Evolutionary conservation across 1,284 basidiomycete species (phyloP), one percentile per base, ranked within the genome.

Genomic region (Phlebopus sp.): DNA sequence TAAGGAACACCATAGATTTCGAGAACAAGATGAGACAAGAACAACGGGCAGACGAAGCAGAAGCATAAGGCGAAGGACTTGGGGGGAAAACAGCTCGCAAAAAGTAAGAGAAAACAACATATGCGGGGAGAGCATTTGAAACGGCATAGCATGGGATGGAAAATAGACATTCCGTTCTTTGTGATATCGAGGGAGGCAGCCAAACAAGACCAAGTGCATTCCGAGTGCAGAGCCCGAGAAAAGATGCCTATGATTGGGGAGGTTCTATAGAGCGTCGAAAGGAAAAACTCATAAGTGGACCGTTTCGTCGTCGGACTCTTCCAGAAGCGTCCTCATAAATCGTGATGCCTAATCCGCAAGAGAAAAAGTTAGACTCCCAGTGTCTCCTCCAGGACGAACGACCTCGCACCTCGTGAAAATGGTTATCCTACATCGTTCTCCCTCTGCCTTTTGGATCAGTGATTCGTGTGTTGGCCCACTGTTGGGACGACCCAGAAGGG

Each of bases 401-500:
- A n/a, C n/a, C 6, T 9, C 32, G 32, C 17, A 35, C 32, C 47
- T 44, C 32, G 29, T 39, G 15, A 30, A 23, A 30, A 46, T 41
- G 34, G 31, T 37, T n/a, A 13, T n/a, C 37, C 36, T 23, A 27
- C 14, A 46, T 37, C 27, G 38, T 31, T 49, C 46, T 35, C 31
- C 18, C 37, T 37, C 63, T 50, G 40, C 44, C 31, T 32, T 34
- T 49, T n/a, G 30, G 50, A n/a, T 46, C 50, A 36, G 11, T 19
- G 25, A 48, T 49, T 43, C 46, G 49, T 8, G 44, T 18, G 17
- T 41, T 41, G 14, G 47, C 49, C 52, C 59, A 57, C 19, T 55
- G 56, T 21, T 42, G 61, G 25, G 61, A 56, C 29, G 54, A 64
- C 14, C 51, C 52, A 4, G 55, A 58, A 1, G 59, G 54, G 1